These are phyloP conservation scores for Endocalyx cinctus DNA, from an alignment of 2,329 filamentous ascomycete genomes.

Conservation along the genomic window DNA sequence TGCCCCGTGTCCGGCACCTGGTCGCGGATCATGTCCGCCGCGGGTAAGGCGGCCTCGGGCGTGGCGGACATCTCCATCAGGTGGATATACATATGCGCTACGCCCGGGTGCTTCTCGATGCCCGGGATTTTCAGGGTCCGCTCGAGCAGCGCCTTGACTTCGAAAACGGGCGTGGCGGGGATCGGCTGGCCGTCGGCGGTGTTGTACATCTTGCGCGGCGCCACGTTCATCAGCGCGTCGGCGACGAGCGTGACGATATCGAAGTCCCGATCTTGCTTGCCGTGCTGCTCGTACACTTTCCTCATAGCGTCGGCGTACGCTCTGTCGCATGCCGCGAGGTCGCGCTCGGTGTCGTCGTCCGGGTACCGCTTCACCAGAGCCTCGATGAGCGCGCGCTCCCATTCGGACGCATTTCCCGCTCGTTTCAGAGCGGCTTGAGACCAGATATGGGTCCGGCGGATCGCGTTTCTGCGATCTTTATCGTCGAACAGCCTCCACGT, in stretches of 20 bases:
- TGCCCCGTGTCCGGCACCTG: conserved; percentile 17
- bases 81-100: conserved; percentile 19
- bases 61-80: conserved; percentile 21
- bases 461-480: conserved; percentile 8
- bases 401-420: not conserved
- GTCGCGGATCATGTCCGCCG: conserved; percentile 16
- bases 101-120: conserved; percentile 13
- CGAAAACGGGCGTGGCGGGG: conserved; percentile 4
- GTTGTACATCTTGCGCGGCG: conserved; percentile 13
- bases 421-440: conserved; percentile 7
- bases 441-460: not conserved
- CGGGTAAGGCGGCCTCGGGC: conserved; percentile 14
- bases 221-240: conserved; percentile 17
- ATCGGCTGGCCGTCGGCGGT: conserved; percentile 9
- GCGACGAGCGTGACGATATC: conserved; percentile 13
- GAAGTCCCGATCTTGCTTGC: conserved; percentile 5
- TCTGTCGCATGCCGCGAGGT: conserved; percentile 8
- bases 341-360: conserved; percentile 2
- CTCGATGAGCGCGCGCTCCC: conserved; percentile 12
- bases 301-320: conserved; percentile 17
- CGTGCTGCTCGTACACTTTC: conserved; percentile 7
- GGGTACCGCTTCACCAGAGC: conserved; percentile 12
- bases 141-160: conserved; percentile 11
- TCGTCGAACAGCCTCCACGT: conserved; percentile 17
- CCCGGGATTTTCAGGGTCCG: conserved; percentile 6